Evolutionary conservation across 2,329 filamentous ascomycete species (phyloP), one percentile per base, ranked within the genome.

Genomic region (Neonectria punicea): DNA sequence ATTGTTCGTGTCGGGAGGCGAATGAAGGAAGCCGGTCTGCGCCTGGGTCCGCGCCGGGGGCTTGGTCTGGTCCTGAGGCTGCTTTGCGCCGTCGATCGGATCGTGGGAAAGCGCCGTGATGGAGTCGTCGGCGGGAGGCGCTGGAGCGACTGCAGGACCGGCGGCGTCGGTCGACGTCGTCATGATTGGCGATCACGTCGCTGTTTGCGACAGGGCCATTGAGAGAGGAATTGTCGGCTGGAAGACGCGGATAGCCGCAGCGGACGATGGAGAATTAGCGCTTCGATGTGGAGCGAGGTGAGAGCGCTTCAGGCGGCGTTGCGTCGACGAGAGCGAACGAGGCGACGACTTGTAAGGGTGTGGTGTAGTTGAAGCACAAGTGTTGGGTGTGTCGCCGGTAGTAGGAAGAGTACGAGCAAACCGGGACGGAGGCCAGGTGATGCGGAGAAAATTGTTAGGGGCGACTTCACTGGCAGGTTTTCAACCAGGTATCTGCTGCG

Each of bases 1-100:
- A 76, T 85, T 85, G 79, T 89, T 89, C 76, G 86, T 89, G 72
- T 90, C 87, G 55, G 89, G 89, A 46, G 88, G 88, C 69, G 88
- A 90, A 75, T 89, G 85, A 61, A 90, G 79, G 71, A 87, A 87
- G 65, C 77, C 80, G 32, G 82, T 78, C 67, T 72, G 66, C 41
- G 61, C 39, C 44, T 50, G 68, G 46, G 30, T 11, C 20, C 54
- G 43, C n/a, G 58, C 34, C 39, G 49, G 67, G 51, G 20, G 11
- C 18, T 61, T 28, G 14, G 32, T 30, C 43, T 78, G 80, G 32
- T 82, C 78, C 67, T 70, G 66, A n/a, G 61, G 51, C 43, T 61
- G 65, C 44, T 84, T 81, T 54, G 79, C 75, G 68, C 76, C 77
- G 64, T 80, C 75, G 63, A 75, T 72, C 62, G 77, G 70, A 58